Conservation (phyloP, 192 early-diverging fungal species). For the Mortierella claussenii region DNA sequence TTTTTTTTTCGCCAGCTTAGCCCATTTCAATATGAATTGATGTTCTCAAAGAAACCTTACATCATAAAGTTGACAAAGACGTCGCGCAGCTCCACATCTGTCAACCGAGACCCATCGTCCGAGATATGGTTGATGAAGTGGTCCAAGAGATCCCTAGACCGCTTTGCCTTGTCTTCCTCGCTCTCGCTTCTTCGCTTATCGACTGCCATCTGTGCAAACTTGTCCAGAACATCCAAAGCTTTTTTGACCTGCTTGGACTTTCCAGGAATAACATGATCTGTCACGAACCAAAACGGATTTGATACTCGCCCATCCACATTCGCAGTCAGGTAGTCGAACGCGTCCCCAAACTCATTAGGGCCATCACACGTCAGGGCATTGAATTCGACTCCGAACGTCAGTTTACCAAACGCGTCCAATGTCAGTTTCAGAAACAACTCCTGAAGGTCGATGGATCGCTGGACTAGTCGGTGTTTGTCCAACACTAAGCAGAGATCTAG, state of each 20-base stretch:
- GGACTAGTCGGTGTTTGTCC: constrained; percentile 6
- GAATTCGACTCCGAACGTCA: constrained; percentile 47
- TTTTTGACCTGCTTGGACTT: constrained; percentile 1
- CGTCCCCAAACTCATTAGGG: constrained; percentile 50
- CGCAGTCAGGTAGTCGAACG: constrained; percentile 64
- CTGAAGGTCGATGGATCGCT: constrained; percentile 49
- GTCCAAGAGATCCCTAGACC: constrained; percentile 49
- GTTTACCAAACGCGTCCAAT: constrained; percentile 51
- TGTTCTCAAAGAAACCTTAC: too few species aligned
- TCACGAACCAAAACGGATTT: constrained; percentile 51
- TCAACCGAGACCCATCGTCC: constrained; percentile 52
- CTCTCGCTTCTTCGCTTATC: constrained; percentile 23
- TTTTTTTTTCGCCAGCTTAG: too few species aligned
- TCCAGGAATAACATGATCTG: constrained; percentile 32
- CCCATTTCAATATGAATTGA: too few species aligned
- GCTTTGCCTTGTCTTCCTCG: constrained; percentile 6
- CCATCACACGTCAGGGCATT: constrained; percentile 12
- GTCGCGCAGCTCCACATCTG: constrained; percentile 57
- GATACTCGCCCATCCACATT: constrained; percentile 22
- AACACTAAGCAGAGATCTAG: constrained; percentile 19
- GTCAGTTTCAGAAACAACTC: constrained; percentile 58
- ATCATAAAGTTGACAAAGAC: constrained; percentile 54
- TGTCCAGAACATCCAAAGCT: constrained; percentile 26
- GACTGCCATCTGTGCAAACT: constrained; percentile 39
- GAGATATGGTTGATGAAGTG: constrained; percentile 55